A percentile compares a stretch with the other conserved stretches of the same genome.
phyloP scores from a whole-genome alignment of 2,329 filamentous ascomycete species.

The Aspergillus niger region DNA sequence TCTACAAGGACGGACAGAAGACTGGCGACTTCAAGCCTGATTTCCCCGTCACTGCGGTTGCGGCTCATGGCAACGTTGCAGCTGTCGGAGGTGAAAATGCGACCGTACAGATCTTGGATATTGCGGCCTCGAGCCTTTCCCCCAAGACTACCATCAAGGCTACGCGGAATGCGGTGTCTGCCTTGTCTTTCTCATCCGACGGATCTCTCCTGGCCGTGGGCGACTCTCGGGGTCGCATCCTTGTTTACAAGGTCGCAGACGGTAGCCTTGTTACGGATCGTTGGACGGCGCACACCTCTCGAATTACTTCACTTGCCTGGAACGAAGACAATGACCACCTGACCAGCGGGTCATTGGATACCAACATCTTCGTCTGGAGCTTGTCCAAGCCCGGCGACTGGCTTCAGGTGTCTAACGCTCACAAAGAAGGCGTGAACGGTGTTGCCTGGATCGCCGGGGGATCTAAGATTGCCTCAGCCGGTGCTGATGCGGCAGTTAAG shows the following conservation, averaged over 20 bases:
- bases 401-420: conserved; percentile 81
- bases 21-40: conserved; percentile 62
- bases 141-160: conserved; percentile 63
- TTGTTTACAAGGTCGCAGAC: conserved; percentile 69
- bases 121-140: conserved; percentile 58
- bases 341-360: conserved; percentile 83
- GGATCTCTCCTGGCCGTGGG: conserved; percentile 80
- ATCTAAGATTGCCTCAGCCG: conserved; percentile 72
- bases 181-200: conserved; percentile 78
- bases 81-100: conserved; percentile 78
- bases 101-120: conserved; percentile 71
- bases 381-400: conserved; percentile 78
- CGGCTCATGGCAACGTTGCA: conserved; percentile 66
- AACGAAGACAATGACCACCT: conserved; percentile 74
- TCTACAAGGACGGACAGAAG: conserved; percentile 60
- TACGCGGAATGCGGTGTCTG: conserved; percentile 71
- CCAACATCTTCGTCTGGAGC: conserved; percentile 91
- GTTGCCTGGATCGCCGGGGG: conserved; percentile 74
- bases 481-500: conserved; percentile 88
- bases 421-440: conserved; percentile 93
- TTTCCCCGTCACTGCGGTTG: conserved; percentile 70
- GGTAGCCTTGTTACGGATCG: conserved; percentile 77
- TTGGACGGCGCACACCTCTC: conserved; percentile 71
- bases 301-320: conserved; percentile 73
- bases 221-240: conserved; percentile 81